Evolutionary conservation across 768 basidiomycete genomes (phyloP).

Genomic region (Termitomyces sp.): DNA sequence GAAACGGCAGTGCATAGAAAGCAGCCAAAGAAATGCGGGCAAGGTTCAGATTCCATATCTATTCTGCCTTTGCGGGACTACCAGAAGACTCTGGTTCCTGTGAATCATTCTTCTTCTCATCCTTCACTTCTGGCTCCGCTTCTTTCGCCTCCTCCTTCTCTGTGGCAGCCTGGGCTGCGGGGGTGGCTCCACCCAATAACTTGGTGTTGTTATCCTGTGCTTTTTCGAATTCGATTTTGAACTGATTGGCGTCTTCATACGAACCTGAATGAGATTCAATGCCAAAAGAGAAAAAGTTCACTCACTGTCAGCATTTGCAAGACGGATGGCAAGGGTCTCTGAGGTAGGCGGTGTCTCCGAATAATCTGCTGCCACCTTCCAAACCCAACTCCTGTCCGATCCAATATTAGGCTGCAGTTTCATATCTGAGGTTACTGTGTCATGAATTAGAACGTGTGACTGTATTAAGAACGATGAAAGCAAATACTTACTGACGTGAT

Average conservation of each 20-base stretch:
- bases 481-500: conserved; percentile 73
- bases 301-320: conserved; percentile 94
- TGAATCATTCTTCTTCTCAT: conserved; percentile 14
- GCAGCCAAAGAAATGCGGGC: background rate
- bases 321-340: conserved; percentile 97
- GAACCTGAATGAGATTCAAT: background rate
- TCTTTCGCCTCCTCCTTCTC: conserved; percentile 19
- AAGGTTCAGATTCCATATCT: background rate
- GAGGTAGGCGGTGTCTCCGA: conserved; percentile 85
- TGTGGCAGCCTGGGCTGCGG: conserved; percentile 24
- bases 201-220: conserved; percentile 69
- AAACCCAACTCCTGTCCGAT: conserved; percentile 99
- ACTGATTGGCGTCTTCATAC: conserved; percentile 68
- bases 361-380: conserved; percentile 95
- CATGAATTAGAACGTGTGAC: background rate
- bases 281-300: conserved; percentile 4
- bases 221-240: conserved; percentile 85
- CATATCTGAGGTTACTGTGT: conserved; percentile 82
- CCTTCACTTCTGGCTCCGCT: conserved; percentile 5
- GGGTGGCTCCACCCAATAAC: conserved; percentile 21
- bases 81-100: conserved; percentile 19
- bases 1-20: conserved; percentile 13
- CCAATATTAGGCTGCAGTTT: conserved; percentile 95
- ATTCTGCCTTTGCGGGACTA: conserved; percentile 21
- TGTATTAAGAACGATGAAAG: background rate